phyloP scores from a whole-genome alignment of 108 stramenopile genomes.

The Fragilariopsis cylindrus region DNA sequence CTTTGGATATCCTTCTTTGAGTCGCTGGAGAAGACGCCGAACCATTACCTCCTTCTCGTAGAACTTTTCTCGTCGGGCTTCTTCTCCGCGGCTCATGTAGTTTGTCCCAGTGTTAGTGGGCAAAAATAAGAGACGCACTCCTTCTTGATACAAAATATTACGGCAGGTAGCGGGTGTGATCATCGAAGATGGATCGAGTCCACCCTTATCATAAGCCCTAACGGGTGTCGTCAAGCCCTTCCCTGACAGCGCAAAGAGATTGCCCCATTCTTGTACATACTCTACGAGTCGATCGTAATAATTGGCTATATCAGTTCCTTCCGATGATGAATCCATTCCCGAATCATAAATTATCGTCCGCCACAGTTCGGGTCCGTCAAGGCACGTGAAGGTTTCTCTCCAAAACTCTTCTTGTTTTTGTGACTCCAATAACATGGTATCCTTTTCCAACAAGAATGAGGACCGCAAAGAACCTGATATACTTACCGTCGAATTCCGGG shows the following conservation, averaged over 20 bases:
- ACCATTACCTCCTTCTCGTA: neutral
- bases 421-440: constrained; percentile 23
- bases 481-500: constrained; percentile 46
- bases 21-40: neutral
- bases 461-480: constrained; percentile 23
- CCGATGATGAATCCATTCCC: constrained; percentile 7
- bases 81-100: constrained; percentile 67
- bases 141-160: constrained; percentile 41
- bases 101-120: constrained; percentile 72
- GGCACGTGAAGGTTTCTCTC: constrained; percentile 68
- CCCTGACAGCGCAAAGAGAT: constrained; percentile 42
- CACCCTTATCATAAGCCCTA: constrained; percentile 17
- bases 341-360: constrained; percentile 22
- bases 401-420: constrained; percentile 38
- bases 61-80: constrained; percentile 43
- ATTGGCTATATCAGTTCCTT: constrained; percentile 15
- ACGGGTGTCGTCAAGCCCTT: constrained; percentile 82
- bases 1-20: constrained; percentile 32
- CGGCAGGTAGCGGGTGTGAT: constrained; percentile 23
- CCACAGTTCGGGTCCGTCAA: constrained; percentile 78
- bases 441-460: neutral
- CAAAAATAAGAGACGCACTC: constrained; percentile 65
- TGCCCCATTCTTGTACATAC: constrained; percentile 72
- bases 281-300: constrained; percentile 45
- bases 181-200: constrained; percentile 23